Evolutionary conservation across 805 yeast genomes (phyloP), one percentile per base, ranked within the genome.

Genomic region (Starmerella kuoi): DNA sequence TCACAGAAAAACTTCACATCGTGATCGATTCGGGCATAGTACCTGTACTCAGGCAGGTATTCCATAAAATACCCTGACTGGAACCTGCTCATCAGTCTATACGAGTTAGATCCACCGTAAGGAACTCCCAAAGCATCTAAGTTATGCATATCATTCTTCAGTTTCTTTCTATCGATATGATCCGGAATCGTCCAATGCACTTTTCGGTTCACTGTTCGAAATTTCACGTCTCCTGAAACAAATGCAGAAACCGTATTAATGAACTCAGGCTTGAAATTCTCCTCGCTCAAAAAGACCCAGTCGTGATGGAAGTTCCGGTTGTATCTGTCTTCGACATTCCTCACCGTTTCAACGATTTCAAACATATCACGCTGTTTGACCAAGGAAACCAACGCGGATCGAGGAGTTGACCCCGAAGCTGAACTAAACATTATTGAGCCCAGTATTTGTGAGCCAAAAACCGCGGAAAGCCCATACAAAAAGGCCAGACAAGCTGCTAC

Each of bases 11-110:
- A 85, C 50, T 82, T 78, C 31, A 88, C 91, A 50, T 80, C 80
- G 3, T 97, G 97, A 60, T 91, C 98, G 11, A 91, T 85, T 42
- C 97, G 70, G 95, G 96, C 87, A 62, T 86, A 88, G 93, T 95
- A 88, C 47, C 86, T 85, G 42, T 76, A 69, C 46, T 75, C 70
- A 38, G 61, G 61, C 33, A 88, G 78, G 59, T 88, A 95, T 46
- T 77, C 73, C 63, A 74, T 84, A 56, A 88, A 88, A 44, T 68
- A 67, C 1, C 95, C 94, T 0, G 93, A 76, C 57, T 82, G 84
- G 58, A 78, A 87, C n/a, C 95, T 70, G 59, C 97, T 88, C 97
- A 88, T 88, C 56, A 81, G 79, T 60, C 88, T 96, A 57, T 88
- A 91, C 5, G 88, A 74, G 38, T 72, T 78, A 67, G 77, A 61